phyloP scores from a whole-genome alignment of 78 protist species.

The Fonticula alba region DNA sequence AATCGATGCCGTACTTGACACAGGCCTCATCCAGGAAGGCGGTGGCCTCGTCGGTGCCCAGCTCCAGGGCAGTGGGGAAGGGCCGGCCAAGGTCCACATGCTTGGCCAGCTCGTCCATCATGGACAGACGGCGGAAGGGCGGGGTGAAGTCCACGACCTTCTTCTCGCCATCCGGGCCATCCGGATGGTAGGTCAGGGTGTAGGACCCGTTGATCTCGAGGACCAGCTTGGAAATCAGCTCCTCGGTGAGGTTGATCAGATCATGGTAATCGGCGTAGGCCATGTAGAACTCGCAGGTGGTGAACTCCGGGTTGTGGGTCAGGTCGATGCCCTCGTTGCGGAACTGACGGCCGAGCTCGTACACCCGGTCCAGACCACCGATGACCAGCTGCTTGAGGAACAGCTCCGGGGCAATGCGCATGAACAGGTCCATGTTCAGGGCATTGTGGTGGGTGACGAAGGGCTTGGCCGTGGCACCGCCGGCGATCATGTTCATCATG shows the following conservation, averaged over 20 bases:
- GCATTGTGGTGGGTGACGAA: constrained; percentile 96
- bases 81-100: constrained; percentile 2
- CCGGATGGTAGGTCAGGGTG: constrained; percentile 46
- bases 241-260: constrained; percentile 86
- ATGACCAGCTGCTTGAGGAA: constrained; percentile 94
- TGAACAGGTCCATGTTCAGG: constrained; percentile 71
- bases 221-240: no score
- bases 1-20: constrained; percentile 47
- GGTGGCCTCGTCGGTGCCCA: constrained; percentile 15
- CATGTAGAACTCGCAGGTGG: constrained; percentile 98
- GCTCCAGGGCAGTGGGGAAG: not conserved
- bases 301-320: constrained; percentile 99
- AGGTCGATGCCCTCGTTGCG: constrained; percentile 96
- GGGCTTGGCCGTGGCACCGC: constrained; percentile 99
- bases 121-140: constrained; percentile 78
- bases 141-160: constrained; percentile 88
- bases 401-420: constrained; percentile 99
- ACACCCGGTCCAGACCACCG: constrained; percentile 98
- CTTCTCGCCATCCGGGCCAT: constrained; percentile 31
- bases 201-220: no score
- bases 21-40: constrained; percentile 43
- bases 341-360: constrained; percentile 97
- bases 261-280: constrained; percentile 99
- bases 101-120: constrained; percentile 67
- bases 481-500: constrained; percentile 87